These are phyloP conservation scores for Coemansia sp. DNA, from an alignment of 192 early-diverging fungal genomes.

Conservation along the genomic window DNA sequence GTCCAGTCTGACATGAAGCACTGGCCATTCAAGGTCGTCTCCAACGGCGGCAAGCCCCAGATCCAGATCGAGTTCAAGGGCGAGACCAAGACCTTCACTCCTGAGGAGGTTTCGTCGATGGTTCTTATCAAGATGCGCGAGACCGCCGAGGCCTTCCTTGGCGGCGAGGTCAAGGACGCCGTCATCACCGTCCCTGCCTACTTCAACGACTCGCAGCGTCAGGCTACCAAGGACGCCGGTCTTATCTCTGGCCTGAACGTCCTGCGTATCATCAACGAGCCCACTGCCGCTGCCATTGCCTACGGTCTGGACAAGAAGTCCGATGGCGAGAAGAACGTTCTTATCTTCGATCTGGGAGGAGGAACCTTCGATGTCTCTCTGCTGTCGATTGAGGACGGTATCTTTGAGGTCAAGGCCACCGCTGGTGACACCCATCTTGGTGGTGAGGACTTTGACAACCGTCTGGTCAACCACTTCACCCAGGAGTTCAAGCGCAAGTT, in stretches of 20 bases:
- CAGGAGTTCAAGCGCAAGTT: conserved; percentile 98
- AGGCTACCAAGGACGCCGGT: conserved; percentile 99
- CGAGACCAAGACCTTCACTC: conserved; percentile 94
- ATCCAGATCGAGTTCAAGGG: conserved; percentile 96
- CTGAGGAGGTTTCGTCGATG: conserved; percentile 98
- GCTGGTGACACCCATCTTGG: conserved; percentile 99
- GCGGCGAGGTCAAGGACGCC: conserved; percentile 79
- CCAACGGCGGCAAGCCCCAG: conserved; percentile 84
- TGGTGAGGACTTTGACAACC: conserved; percentile 99
- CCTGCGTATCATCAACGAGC: conserved; percentile 99
- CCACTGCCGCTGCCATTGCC: conserved; percentile 98
- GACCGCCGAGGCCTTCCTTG: conserved; percentile 92
- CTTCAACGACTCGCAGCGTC: conserved; percentile 99
- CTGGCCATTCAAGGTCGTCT: conserved; percentile 96
- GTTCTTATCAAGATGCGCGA: conserved; percentile 98
- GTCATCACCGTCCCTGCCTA: conserved; percentile 98
- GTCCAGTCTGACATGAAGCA: conserved; percentile 99
- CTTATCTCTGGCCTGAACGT: conserved; percentile 95
- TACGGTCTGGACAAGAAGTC: conserved; percentile 98
- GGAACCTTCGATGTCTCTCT: conserved; percentile 99
- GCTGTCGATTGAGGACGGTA: conserved; percentile 94
- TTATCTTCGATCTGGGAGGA: conserved; percentile 98
- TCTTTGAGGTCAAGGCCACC: conserved; percentile 98
- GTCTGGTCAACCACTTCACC: conserved; percentile 91
- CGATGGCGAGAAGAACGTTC: conserved; percentile 85